These are phyloP conservation scores for Penicillium malachiteum DNA, from an alignment of 495 filamentous ascomycete genomes.

Conservation along the genomic window DNA sequence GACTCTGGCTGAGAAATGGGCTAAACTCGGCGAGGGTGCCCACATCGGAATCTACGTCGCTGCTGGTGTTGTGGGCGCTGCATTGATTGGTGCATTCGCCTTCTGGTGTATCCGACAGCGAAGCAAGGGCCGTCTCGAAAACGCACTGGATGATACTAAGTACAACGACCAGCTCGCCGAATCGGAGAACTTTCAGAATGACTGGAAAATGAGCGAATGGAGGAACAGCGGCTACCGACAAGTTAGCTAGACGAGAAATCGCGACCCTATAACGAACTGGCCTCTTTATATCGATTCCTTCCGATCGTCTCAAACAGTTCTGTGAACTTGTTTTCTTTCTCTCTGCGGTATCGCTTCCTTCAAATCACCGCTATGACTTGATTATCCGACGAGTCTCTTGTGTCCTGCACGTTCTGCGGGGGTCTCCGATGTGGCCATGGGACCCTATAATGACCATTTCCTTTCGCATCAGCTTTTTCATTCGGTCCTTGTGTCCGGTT, in stretches of 20 bases:
- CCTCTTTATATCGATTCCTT: not conserved
- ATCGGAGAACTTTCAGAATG: conserved; percentile 54
- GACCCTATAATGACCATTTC: conserved; percentile 23
- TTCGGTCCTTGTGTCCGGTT: not conserved
- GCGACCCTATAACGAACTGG: not conserved
- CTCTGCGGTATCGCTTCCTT: conserved; percentile 2
- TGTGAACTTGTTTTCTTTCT: conserved; percentile 6
- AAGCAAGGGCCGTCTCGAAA: conserved; percentile 62
- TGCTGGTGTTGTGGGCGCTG: conserved; percentile 50
- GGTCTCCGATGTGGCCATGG: conserved; percentile 11
- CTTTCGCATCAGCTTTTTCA: conserved; percentile 3
- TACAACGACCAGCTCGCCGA: conserved; percentile 62
- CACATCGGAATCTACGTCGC: conserved; percentile 61
- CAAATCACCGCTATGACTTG: conserved; percentile 11
- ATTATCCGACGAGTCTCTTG: not conserved
- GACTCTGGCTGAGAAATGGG: conserved; percentile 55
- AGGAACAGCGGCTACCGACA: conserved; percentile 37
- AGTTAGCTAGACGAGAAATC: conserved; percentile 27
- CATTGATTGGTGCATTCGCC: conserved; percentile 46
- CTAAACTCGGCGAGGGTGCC: conserved; percentile 49
- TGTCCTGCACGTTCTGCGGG: conserved; percentile 1
- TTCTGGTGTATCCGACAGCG: conserved; percentile 69
- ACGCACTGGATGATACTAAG: conserved; percentile 53
- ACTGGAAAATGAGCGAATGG: conserved; percentile 44
- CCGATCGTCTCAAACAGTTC: conserved; percentile 16